Percentiles rank a stretch among this genome's conserved stretches.
Evolutionary conservation across 495 filamentous ascomycete species (phyloP).

Genomic region (Trichoderma asperelloides): DNA sequence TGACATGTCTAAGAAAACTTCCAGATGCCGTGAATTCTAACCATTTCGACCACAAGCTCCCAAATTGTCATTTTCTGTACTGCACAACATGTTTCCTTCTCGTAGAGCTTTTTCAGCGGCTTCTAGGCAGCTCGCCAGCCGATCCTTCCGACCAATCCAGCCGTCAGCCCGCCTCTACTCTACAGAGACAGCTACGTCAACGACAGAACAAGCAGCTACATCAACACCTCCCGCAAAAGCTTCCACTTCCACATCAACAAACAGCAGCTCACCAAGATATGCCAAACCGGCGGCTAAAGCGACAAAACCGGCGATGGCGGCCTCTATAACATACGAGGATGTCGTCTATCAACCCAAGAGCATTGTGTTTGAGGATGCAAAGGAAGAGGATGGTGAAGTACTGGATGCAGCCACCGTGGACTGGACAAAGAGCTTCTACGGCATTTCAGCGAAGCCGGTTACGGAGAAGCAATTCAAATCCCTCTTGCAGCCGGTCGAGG

Average conservation of each 20-base stretch:
- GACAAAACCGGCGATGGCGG: background rate
- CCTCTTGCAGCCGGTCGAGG: constrained; percentile 55
- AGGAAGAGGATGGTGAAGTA: constrained; percentile 26
- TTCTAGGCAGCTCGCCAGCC: background rate
- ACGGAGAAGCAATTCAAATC: constrained; percentile 63
- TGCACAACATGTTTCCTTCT: background rate
- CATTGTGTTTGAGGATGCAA: background rate
- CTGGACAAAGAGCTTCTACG: constrained; percentile 91
- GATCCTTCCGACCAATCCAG: background rate
- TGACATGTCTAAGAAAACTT: background rate
- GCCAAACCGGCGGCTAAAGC: constrained; percentile 3
- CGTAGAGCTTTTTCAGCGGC: background rate
- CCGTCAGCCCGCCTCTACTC: background rate
- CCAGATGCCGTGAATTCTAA: background rate
- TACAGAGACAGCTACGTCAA: background rate
- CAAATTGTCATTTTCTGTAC: background rate
- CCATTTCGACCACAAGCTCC: background rate
- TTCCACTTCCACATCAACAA: background rate
- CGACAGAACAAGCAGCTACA: background rate
- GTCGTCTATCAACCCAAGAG: background rate
- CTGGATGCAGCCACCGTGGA: constrained; percentile 46
- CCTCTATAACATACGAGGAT: background rate
- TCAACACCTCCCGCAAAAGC: background rate
- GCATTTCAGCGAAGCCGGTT: constrained; percentile 69
- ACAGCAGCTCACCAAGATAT: background rate